Evolutionary conservation across 768 basidiomycete genomes (phyloP).

Genomic region (Hygrocybe coccinea): DNA sequence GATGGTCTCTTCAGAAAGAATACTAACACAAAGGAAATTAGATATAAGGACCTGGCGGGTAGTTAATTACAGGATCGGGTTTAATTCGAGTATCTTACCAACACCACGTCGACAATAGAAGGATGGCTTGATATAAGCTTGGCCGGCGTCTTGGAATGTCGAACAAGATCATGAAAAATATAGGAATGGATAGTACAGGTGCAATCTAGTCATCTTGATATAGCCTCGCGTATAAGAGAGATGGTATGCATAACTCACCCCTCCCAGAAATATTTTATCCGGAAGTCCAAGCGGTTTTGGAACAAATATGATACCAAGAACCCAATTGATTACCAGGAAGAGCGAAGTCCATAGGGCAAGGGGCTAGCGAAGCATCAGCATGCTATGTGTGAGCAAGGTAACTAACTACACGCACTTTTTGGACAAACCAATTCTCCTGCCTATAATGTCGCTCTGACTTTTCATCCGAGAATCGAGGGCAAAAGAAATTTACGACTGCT

Average conservation of each 20-base stretch:
- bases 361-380: constrained; percentile 26
- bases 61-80: not conserved
- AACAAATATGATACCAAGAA: constrained; percentile 51
- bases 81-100: constrained; percentile 40
- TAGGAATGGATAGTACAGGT: constrained; percentile 29
- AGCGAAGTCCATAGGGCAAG: constrained; percentile 58
- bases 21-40: constrained; percentile 49
- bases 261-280: constrained; percentile 63
- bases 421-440: constrained; percentile 69
- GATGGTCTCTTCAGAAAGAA: constrained; percentile 14
- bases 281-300: constrained; percentile 39
- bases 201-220: constrained; percentile 37
- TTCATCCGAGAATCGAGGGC: constrained; percentile 55
- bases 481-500: constrained; percentile 52
- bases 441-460: constrained; percentile 43
- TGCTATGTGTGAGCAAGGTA: not conserved
- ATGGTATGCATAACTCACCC: constrained; percentile 31
- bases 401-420: constrained; percentile 34
- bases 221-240: not conserved
- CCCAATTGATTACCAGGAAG: constrained; percentile 69
- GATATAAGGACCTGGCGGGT: constrained; percentile 50
- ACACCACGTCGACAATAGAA: constrained; percentile 56
- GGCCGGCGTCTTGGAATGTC: constrained; percentile 66
- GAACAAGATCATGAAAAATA: constrained; percentile 55
- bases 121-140: constrained; percentile 55